Evolutionary conservation across 2,329 filamentous ascomycete genomes (phyloP), one percentile per base, ranked within the genome.

Genomic region (Byssochlamys sp.): DNA sequence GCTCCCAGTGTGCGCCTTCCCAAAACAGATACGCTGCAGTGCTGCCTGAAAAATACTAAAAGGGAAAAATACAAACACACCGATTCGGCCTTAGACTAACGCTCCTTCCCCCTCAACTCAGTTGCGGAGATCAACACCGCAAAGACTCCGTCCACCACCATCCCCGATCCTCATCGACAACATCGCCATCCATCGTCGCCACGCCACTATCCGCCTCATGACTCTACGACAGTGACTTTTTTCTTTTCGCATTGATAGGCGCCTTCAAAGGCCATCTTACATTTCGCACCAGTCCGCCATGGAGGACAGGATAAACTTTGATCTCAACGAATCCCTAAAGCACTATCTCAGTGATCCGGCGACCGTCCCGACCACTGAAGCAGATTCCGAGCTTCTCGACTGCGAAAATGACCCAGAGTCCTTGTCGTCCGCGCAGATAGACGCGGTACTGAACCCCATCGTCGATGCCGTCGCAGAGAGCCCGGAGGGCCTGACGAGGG

Each of bases 301-400:
- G 78, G 81, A 81, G 66, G 78, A 79, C 63, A 77, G 75, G 62
- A 83, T 91, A 71, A 83, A 87, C 69, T 99, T 99, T 77, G 90
- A 97, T 74, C 90, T 99, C 75, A 96, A 96, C 73, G 88, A 96
- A 78, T 90, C 91, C 63, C 87, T 97, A 74, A 96, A 96, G 80
- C 84, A 90, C 72, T 99, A 96, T 77, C 89, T 96, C 83, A 95
- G 90, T 76, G 92, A 97, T 72, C 92, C 94, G 7, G 80, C 85
- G 52, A 83, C 84, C 45, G 88, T 97, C 57, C 80, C 88, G 6
- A 96, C 91, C 2, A 86, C 89, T 50, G 92, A 97, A 72, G 94
- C 91, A 57, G 88, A 94, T 65, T 75, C 85, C 51, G 84, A 88
- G 59, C 84, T 99, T 24, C 81, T 91, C 66, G 92, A 97, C 71